A percentile compares a stretch with the other conserved stretches of the same genome.
Conservation (phyloP, 2,329 filamentous ascomycete genomes). For the Hypoxylon sp. region DNA sequence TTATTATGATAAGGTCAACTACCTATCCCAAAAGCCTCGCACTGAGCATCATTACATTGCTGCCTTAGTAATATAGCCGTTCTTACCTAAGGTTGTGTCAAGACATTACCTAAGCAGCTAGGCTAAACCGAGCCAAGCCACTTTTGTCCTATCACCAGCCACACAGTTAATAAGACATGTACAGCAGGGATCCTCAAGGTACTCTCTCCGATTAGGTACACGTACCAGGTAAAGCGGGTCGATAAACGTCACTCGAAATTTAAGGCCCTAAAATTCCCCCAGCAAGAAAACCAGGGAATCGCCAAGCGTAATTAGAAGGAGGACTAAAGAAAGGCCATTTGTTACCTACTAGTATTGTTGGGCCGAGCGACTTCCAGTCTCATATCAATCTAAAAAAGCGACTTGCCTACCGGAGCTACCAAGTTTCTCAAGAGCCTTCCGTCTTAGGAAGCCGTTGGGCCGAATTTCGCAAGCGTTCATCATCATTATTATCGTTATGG, state of each 20-base stretch:
- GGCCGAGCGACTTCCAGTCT: conserved; percentile 10
- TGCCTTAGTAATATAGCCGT: no score
- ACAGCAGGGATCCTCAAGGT: neutral
- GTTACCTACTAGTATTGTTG: no score
- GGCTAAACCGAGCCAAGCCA: no score
- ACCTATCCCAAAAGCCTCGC: no score
- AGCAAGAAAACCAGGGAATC: conserved; percentile 4
- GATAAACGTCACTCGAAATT: conserved; percentile 27
- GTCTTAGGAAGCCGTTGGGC: conserved; percentile 28
- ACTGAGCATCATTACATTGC: no score
- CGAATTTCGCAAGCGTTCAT: neutral
- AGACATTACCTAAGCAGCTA: no score
- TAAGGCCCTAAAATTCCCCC: conserved; percentile 8
- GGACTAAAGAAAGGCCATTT: no score
- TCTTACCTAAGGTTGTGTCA: no score
- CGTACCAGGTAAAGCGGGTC: conserved; percentile 19
- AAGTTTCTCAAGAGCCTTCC: conserved; percentile 26
- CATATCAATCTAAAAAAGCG: no score
- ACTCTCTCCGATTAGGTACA: conserved; percentile 15
- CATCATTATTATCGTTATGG: neutral
- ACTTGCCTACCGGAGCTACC: no score
- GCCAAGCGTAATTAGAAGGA: conserved; percentile 14
- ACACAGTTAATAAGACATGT: conserved; percentile 1
- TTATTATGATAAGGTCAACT: no score
- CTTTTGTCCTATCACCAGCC: conserved; percentile 1